Conservation (phyloP, 345 rosid genomes). For the Murraya koenigii region DNA sequence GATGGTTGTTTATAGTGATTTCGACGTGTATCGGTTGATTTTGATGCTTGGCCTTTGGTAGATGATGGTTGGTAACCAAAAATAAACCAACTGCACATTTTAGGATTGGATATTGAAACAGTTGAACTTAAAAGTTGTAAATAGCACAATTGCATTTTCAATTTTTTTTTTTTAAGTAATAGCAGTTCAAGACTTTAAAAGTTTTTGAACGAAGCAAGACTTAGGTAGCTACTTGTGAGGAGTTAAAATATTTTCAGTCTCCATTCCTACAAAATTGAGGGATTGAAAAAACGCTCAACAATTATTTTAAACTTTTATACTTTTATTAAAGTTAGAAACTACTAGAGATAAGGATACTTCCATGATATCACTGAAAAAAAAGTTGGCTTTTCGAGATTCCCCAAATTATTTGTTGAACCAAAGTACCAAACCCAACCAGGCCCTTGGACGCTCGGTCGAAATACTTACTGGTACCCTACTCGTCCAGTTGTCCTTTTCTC, state of each 20-base stretch:
- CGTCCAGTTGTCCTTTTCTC: too few species aligned
- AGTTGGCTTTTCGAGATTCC: not conserved
- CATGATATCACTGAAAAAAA: not conserved
- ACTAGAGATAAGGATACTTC: not conserved
- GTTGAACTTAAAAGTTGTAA: not conserved
- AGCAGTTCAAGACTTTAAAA: not conserved
- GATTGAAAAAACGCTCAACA: not conserved
- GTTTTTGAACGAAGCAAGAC: not conserved
- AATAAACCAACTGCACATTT: not conserved
- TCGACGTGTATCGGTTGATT: not conserved
- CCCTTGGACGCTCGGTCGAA: not conserved
- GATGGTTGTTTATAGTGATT: not conserved
- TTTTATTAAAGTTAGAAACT: not conserved
- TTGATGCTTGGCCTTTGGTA: not conserved
- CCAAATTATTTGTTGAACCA: not conserved
- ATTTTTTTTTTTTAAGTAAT: too few species aligned
- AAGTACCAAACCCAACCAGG: conserved; percentile 1
- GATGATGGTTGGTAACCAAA: not conserved
- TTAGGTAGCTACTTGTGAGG: too few species aligned
- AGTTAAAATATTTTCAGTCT: too few species aligned
- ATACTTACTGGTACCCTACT: too few species aligned
- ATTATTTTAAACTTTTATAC: not conserved
- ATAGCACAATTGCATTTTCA: not conserved
- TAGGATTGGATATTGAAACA: not conserved
- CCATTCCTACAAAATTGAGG: not conserved